phyloP scores from a whole-genome alignment of 2,329 filamentous ascomycete genomes.

The Aureobasidium sp. region DNA sequence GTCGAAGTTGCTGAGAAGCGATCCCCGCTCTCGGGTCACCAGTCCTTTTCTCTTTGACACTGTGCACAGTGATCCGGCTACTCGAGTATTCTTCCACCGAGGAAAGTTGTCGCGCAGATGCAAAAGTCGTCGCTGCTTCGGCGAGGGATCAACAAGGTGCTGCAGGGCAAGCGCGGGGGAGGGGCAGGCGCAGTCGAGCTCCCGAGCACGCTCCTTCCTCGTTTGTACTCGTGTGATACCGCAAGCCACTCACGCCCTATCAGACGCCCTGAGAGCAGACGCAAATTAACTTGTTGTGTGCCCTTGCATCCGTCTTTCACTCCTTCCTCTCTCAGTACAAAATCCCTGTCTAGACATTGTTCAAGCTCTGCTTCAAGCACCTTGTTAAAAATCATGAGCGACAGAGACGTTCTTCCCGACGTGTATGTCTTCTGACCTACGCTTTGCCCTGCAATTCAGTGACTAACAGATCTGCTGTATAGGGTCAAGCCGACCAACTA shows the following conservation, averaged over 20 bases:
- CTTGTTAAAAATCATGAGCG: constrained; percentile 34
- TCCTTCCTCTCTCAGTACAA: neutral
- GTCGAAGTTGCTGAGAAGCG: neutral
- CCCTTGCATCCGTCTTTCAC: neutral
- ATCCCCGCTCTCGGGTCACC: neutral
- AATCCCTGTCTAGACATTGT: constrained; percentile 17
- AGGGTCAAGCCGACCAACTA: constrained; percentile 83
- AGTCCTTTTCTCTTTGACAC: neutral
- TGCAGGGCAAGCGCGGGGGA: constrained; percentile 11
- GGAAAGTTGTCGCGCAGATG: neutral
- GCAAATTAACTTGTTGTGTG: neutral
- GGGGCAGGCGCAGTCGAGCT: constrained; percentile 1
- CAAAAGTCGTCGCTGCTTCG: constrained; percentile 1
- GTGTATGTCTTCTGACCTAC: constrained; percentile 27
- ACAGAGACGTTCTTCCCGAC: constrained; percentile 38
- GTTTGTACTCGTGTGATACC: constrained; percentile 2
- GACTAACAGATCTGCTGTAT: neutral
- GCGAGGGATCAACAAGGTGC: constrained; percentile 1
- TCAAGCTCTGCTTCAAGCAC: constrained; percentile 25
- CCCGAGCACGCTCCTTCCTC: constrained; percentile 7
- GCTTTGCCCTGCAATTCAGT: neutral
- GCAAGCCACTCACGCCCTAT: constrained; percentile 3
- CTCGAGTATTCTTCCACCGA: neutral
- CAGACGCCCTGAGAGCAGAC: neutral
- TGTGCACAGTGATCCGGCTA: neutral